Evolutionary conservation across 352 stramenopile genomes (phyloP), one percentile per base, ranked within the genome.

Genomic region (Phytopythium cucurbitacearum): DNA sequence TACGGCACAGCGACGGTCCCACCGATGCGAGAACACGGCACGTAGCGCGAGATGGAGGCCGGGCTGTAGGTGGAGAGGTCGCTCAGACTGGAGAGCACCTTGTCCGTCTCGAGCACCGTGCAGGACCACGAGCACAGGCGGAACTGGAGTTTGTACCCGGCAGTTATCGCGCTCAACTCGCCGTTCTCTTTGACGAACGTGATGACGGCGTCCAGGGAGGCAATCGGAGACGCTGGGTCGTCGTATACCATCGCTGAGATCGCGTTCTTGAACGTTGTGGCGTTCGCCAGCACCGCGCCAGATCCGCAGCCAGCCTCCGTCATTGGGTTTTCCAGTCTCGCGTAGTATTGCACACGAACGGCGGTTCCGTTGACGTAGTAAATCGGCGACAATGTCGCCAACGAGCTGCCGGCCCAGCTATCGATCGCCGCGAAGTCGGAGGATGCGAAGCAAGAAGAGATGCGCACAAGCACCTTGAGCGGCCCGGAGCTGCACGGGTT

Each of bases 1-100:
- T 68, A 76, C n/a, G 57, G 54, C 28, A 78, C 62, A 0, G 71
- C 65, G 4, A 81, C 53, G 37, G 49, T 55, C 0, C 11, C 15
- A 7, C 74, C 43, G 10, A 6, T 48, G 7, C 44, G 28, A 12
- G 35, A 50, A 40, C 71, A 81, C 15, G 71, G 39, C 15, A 69
- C 36, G 12, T 54, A 54, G 4, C 68, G 67, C 13, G 48, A 38
- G 50, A 76, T 53, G 13, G 42, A 51, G 56, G 68, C 67, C 51
- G 71, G 62, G 45, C 71, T 76, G 65, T 69, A 76, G 42, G 71
- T 45, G 48, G 67, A 78, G 33, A 81, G 40, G 11, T 75, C 62
- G 5, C n/a, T 12, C 7, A 15, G 21, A 15, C 40, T 44, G 11
- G 21, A 7, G 5, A 44, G 12, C 5, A 44, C 11, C 11, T 44